These are phyloP conservation scores for Mycena epipterygia DNA, from an alignment of 768 basidiomycete species.

Conservation along the genomic window DNA sequence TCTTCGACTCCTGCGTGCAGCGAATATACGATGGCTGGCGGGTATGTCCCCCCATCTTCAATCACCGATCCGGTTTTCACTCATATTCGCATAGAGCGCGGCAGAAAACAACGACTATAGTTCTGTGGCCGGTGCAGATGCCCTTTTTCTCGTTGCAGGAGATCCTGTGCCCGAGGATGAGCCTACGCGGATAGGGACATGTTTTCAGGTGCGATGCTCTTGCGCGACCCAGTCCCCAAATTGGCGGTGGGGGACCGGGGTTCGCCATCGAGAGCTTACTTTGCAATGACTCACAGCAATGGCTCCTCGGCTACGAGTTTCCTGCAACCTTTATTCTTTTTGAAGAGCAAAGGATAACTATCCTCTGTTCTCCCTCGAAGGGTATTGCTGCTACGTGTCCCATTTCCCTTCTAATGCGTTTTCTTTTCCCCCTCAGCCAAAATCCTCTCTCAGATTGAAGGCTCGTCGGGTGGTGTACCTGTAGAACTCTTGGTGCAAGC, in stretches of 20 bases:
- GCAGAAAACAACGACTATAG: conserved; percentile 78
- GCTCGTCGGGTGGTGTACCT: conserved; percentile 65
- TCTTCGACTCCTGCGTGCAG: conserved; percentile 70
- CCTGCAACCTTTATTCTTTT: conserved; percentile 93
- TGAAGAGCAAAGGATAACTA: conserved; percentile 77
- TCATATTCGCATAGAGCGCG: conserved; percentile 63
- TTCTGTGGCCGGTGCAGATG: conserved; percentile 73
- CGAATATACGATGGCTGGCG: conserved; percentile 74
- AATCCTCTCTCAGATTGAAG: conserved; percentile 85
- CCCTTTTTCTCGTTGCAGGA: conserved; percentile 78
- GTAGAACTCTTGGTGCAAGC: conserved; percentile 85
- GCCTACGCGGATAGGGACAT: conserved; percentile 88
- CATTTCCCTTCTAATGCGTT: conserved; percentile 17
- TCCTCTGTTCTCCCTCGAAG: conserved; percentile 93
- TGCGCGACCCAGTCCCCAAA: neutral
- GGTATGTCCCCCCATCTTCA: conserved; percentile 54
- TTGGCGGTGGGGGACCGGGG: too few relatives aligned
- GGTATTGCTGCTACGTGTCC: conserved; percentile 55
- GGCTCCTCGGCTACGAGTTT: conserved; percentile 97
- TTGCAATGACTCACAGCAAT: conserved; percentile 71
- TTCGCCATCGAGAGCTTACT: conserved; percentile 24
- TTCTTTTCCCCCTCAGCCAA: conserved; percentile 71
- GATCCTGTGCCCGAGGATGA: conserved; percentile 89
- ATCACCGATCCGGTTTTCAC: conserved; percentile 23
- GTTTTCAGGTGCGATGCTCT: conserved; percentile 79